Percentiles rank a stretch among this genome's conserved stretches.
phyloP scores from a whole-genome alignment of 768 basidiomycete genomes.

The Amanita rubescens region DNA sequence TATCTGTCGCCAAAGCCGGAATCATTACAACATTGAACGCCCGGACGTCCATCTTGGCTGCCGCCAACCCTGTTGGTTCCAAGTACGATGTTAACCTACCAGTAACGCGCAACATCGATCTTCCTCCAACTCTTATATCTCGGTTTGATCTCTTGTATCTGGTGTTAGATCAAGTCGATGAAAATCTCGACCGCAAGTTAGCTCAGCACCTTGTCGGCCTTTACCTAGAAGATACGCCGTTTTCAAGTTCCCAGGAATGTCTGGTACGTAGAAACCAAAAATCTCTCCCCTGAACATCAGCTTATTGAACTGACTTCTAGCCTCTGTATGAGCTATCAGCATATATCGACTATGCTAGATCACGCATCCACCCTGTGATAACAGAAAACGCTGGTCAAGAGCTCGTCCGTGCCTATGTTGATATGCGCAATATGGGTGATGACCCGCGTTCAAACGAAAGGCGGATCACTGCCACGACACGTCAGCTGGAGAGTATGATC shows the following conservation, averaged over 20 bases:
- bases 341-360: constrained; percentile 90
- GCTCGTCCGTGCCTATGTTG: constrained; percentile 85
- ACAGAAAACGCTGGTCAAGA: constrained; percentile 80
- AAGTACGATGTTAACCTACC: constrained; percentile 91
- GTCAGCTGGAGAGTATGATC: constrained; percentile 96
- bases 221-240: constrained; percentile 87
- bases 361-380: constrained; percentile 78
- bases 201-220: constrained; percentile 91
- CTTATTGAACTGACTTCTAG: constrained; percentile 29
- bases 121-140: constrained; percentile 96
- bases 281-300: not conserved
- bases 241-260: constrained; percentile 58
- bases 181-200: constrained; percentile 73
- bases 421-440: constrained; percentile 86
- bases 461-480: constrained; percentile 95
- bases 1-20: constrained; percentile 97
- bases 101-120: constrained; percentile 92
- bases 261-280: constrained; percentile 38
- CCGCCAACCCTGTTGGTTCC: constrained; percentile 94
- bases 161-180: constrained; percentile 92
- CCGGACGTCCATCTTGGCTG: constrained; percentile 95
- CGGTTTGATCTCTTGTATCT: constrained; percentile 96
- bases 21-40: constrained; percentile 99
- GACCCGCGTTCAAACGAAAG: constrained; percentile 86
- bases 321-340: constrained; percentile 86